Percentiles rank a stretch among this genome's conserved stretches.
Conservation (phyloP, 768 basidiomycete species). For the Tylopilus balloui region DNA sequence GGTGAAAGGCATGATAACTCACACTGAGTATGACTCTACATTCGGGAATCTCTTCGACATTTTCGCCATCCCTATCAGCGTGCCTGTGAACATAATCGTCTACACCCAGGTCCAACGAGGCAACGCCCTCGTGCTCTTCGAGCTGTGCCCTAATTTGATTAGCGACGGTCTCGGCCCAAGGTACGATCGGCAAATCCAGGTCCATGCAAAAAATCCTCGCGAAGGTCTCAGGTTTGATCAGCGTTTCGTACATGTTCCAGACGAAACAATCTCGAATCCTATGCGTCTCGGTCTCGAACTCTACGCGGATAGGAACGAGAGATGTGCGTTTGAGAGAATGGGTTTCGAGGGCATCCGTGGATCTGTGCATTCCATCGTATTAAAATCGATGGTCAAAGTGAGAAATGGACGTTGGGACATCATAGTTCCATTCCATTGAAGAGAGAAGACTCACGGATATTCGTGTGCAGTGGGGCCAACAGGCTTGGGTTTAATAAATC, state of each 20-base stretch:
- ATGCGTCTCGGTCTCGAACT: constrained; percentile 89
- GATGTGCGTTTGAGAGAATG: constrained; percentile 52
- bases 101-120: constrained; percentile 66
- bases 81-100: constrained; percentile 20
- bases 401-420: constrained; percentile 15
- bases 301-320: constrained; percentile 90
- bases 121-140: constrained; percentile 84
- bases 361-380: constrained; percentile 38
- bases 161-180: constrained; percentile 75
- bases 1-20: constrained; percentile 26
- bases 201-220: constrained; percentile 86
- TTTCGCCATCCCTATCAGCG: constrained; percentile 35
- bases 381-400: constrained; percentile 13
- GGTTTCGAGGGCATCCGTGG: constrained; percentile 57
- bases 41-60: constrained; percentile 62
- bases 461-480: constrained; percentile 61
- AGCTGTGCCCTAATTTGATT: constrained; percentile 87
- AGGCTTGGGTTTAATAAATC: constrained; percentile 61
- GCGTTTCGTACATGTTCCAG: constrained; percentile 90
- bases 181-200: constrained; percentile 63
- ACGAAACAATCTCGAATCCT: constrained; percentile 92
- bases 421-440: constrained; percentile 3
- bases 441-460: constrained; percentile 59
- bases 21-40: constrained; percentile 82
- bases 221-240: constrained; percentile 82